Conservation (phyloP, 2,329 filamentous ascomycete genomes). For the Cladophialophora exuberans region DNA sequence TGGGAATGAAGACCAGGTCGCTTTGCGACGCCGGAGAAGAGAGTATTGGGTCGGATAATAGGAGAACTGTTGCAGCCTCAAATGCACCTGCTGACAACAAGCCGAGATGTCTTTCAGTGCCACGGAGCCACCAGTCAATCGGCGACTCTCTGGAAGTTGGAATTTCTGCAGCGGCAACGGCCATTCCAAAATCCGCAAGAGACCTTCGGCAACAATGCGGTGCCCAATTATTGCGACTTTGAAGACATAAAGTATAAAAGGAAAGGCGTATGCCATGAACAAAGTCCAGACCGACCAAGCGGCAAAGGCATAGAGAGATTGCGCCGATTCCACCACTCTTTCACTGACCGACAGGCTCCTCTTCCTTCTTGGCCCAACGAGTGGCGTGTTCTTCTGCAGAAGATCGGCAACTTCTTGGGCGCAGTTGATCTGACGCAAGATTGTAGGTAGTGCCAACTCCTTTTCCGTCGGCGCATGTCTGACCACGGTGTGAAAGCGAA, state of each 20-base stretch:
- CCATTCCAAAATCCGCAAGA: conserved; percentile 83
- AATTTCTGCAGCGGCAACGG: conserved; percentile 45
- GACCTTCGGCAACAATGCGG: conserved; percentile 76
- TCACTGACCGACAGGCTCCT: conserved; percentile 91
- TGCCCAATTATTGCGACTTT: conserved; percentile 79
- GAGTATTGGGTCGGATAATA: conserved; percentile 98
- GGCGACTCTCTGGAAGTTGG: conserved; percentile 24
- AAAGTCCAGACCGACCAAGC: conserved; percentile 62
- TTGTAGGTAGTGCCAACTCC: conserved; percentile 76
- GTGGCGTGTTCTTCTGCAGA: conserved; percentile 85
- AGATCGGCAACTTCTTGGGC: conserved; percentile 85
- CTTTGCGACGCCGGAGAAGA: conserved; percentile 83
- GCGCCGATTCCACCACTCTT: conserved; percentile 89
- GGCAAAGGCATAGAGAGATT: conserved; percentile 59
- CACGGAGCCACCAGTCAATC: conserved; percentile 68
- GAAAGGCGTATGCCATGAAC: conserved; percentile 74
- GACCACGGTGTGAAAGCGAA: conserved; percentile 84
- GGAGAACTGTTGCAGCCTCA: conserved; percentile 94
- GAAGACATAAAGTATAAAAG: conserved; percentile 72
- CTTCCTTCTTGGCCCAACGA: conserved; percentile 79
- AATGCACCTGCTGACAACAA: conserved; percentile 95
- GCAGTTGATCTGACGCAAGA: conserved; percentile 95
- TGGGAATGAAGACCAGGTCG: conserved; percentile 93
- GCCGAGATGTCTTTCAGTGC: conserved; percentile 95
- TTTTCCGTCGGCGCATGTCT: conserved; percentile 77